phyloP scores from a whole-genome alignment of 768 basidiomycete species.

The Kwoniella botswanensis region DNA sequence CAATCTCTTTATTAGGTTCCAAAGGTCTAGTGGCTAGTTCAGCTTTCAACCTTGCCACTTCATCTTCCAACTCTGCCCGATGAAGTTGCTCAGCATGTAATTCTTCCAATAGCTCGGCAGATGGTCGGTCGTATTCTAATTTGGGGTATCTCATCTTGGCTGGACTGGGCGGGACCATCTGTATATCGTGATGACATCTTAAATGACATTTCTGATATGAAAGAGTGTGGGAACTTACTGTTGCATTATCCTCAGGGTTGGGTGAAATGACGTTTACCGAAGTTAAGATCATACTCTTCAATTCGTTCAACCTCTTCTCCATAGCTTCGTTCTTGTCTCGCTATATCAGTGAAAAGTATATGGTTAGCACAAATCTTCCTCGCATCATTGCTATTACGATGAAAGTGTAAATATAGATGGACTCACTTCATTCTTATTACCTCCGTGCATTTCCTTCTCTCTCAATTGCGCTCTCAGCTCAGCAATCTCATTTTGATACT shows the following conservation, averaged over 20 bases:
- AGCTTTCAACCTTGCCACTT: conserved; percentile 81
- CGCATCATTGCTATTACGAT: neutral
- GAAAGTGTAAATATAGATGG: too few species aligned
- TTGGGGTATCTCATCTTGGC: conserved; percentile 71
- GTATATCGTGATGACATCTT: neutral
- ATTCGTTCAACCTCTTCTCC: conserved; percentile 53
- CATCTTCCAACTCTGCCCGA: conserved; percentile 77
- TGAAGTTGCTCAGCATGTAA: conserved; percentile 77
- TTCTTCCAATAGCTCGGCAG: conserved; percentile 90
- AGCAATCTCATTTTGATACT: conserved; percentile 93
- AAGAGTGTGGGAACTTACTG: conserved; percentile 46
- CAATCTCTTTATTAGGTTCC: conserved; percentile 76
- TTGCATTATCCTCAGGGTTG: conserved; percentile 58
- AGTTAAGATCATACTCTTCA: conserved; percentile 62
- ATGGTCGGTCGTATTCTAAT: conserved; percentile 74
- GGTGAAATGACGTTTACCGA: conserved; percentile 71
- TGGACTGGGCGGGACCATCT: conserved; percentile 74
- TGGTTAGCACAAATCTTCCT: conserved; percentile 1
- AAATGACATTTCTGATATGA: neutral
- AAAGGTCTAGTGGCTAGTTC: conserved; percentile 73
- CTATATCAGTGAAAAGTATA: conserved; percentile 14
- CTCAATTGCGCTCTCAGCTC: conserved; percentile 70
- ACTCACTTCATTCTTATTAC: conserved; percentile 25
- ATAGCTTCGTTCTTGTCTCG: conserved; percentile 41
- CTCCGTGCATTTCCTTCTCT: conserved; percentile 59